Conservation (phyloP, 768 basidiomycete genomes). For the Macrocybe gigantea region DNA sequence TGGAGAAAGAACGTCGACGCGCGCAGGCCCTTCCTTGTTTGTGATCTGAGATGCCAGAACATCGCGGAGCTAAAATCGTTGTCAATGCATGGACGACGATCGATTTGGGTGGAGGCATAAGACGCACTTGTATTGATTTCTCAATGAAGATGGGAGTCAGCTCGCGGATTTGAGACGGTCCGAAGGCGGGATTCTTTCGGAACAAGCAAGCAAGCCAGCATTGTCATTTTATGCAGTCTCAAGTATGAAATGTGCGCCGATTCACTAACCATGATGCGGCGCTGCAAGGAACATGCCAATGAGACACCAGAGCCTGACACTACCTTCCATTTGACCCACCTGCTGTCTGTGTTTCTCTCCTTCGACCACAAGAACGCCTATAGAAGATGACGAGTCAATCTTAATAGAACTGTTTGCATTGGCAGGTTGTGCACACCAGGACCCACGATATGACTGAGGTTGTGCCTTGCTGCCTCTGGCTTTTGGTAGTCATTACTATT, state of each 20-base stretch:
- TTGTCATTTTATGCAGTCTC: no score
- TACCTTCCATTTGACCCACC: conserved; percentile 16
- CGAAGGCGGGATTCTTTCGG: conserved; percentile 60
- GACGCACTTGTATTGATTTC: conserved; percentile 44
- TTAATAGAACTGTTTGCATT: not conserved
- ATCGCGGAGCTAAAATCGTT: conserved; percentile 38
- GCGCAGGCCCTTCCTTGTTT: conserved; percentile 16
- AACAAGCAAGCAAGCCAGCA: not conserved
- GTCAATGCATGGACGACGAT: not conserved
- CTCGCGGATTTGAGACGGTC: conserved; percentile 50
- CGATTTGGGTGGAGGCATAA: not conserved
- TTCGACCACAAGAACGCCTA: conserved; percentile 48
- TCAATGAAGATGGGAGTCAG: conserved; percentile 51
- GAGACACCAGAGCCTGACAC: not conserved
- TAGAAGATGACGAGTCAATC: not conserved
- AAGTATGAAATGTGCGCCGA: no score
- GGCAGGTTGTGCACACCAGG: conserved; percentile 18
- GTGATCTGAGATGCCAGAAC: conserved; percentile 32
- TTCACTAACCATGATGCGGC: conserved; percentile 36
- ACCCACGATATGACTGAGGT: conserved; percentile 37
- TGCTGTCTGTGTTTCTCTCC: conserved; percentile 42
- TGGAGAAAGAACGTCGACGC: conserved; percentile 59
- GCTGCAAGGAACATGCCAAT: conserved; percentile 16
- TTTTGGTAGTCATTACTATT: conserved; percentile 55
- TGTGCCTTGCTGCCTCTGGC: conserved; percentile 31